Evolutionary conservation across 768 basidiomycete species (phyloP), one percentile per base, ranked within the genome.

Genomic region (Sporobolomyces phaffii): DNA sequence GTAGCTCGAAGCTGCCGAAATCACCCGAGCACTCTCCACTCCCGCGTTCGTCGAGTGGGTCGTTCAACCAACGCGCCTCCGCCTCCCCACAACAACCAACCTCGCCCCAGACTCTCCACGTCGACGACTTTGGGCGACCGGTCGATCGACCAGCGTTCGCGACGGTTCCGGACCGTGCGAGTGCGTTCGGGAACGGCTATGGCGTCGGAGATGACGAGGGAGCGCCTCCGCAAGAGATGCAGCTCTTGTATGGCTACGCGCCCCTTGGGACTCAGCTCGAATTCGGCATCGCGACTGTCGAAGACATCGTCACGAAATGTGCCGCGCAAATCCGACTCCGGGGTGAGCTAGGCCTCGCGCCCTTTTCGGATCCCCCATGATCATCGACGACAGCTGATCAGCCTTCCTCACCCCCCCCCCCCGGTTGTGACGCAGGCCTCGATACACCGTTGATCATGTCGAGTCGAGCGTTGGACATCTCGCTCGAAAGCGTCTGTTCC

Each of bases 391-490:
- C n/a, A 38, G 38, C 17, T 17, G 20, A 24, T 18, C 48, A 26
- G 11, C 33, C 11, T 34, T 33, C 7, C 24, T n/a, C 5, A 18
- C 52, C 41, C 24, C 22, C 10, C 26, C 41, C 10, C 50, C 57
- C 31, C 53, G 20, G 29, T 7, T 10, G 20, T 15, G 43, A 44
- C 17, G 14, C 68, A 81, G 81, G 81, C 14, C 82, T 96, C 66
- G 86, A 87, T 26, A 91, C 90, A 5, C 92, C 93, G 26, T 87
- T 96, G 79, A 86, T 97, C 68, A 94, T 97, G 80, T 90, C 89
- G 41, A 85, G 84, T 33, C 84, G 87, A 72, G 91, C 91, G 20
- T 84, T 97, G 66, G 92, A 96, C 74, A 81, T 93, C 45, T 87
- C 85, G 47, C 80, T 85, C 9, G 80, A 85, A n/a, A 83, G 85